These are phyloP conservation scores for Fusarium sp. DNA, from an alignment of 2,329 filamentous ascomycete genomes.

Conservation along the genomic window DNA sequence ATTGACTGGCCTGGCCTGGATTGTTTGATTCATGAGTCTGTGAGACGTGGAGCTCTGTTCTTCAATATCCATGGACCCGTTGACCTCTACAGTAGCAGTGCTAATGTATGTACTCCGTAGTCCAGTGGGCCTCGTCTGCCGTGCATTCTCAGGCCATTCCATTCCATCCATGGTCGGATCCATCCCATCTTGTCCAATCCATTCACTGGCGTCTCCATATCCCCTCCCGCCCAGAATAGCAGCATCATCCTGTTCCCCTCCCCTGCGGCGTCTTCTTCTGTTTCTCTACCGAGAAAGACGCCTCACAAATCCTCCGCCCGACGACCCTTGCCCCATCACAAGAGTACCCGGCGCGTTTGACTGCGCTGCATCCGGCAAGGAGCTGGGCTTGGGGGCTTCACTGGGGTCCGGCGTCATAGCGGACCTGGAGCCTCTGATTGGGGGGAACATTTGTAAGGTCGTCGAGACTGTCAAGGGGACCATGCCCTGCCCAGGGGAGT, in stretches of 20 bases:
- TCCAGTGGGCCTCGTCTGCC: constrained; percentile 2
- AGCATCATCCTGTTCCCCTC: constrained; percentile 7
- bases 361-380: constrained; percentile 33
- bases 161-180: background rate
- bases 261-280: constrained; percentile 1
- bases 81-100: background rate
- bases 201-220: background rate
- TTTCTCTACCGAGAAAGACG: constrained; percentile 12
- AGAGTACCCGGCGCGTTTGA: constrained; percentile 29
- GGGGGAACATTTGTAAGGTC: constrained; percentile 11
- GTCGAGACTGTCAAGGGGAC: constrained; percentile 22
- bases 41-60: constrained; percentile 18
- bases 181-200: background rate
- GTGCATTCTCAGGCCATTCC: constrained; percentile 28
- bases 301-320: constrained; percentile 28
- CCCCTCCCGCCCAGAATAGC: background rate
- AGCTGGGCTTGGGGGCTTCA: constrained; percentile 17
- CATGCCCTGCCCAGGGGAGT: constrained; percentile 20
- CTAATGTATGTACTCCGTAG: background rate
- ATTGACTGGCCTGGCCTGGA: background rate
- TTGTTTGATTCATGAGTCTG: background rate
- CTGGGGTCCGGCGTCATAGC: constrained; percentile 19
- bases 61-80: background rate
- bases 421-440: constrained; percentile 34
- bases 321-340: constrained; percentile 18